Conservation (phyloP, 345 rosid species). For the Orychophragmus violaceus region DNA sequence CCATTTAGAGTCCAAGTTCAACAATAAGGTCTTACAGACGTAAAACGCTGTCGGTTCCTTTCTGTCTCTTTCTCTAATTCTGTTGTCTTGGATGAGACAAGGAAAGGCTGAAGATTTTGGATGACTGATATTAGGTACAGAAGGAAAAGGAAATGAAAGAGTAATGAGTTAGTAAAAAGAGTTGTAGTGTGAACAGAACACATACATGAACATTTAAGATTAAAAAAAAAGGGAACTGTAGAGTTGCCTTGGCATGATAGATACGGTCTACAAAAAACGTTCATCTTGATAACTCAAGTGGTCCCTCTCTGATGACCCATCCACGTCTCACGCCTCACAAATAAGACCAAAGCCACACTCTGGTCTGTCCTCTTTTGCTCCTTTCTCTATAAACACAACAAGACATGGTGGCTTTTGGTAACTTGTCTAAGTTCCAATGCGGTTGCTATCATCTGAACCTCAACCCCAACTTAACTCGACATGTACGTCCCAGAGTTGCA, state of each 20-base stretch:
- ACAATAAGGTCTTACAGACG: not conserved
- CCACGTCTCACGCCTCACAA: conserved; percentile 2
- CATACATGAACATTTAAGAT: conserved; percentile 4
- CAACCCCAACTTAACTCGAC: conserved; percentile 15
- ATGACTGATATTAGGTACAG: not conserved
- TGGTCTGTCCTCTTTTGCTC: not conserved
- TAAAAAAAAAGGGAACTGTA: not conserved
- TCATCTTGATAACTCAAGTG: no score
- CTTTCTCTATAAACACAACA: conserved; percentile 20
- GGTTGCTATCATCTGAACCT: conserved; percentile 24
- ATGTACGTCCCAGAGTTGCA: conserved; percentile 24
- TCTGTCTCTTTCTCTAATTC: not conserved
- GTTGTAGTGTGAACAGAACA: not conserved
- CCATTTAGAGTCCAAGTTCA: not conserved
- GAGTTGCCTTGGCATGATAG: conserved; percentile 28
- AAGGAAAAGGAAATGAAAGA: not conserved
- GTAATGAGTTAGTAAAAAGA: not conserved
- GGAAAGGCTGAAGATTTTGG: not conserved
- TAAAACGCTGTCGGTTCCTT: not conserved
- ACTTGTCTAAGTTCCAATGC: conserved; percentile 24
- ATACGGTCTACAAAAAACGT: no score
- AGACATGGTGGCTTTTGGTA: not conserved
- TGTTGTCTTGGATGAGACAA: not conserved
- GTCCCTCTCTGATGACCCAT: conserved; percentile 17
- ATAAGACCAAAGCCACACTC: conserved; percentile 6